phyloP scores from a whole-genome alignment of 2,329 filamentous ascomycete genomes.

The Hypoxylon sp. region DNA sequence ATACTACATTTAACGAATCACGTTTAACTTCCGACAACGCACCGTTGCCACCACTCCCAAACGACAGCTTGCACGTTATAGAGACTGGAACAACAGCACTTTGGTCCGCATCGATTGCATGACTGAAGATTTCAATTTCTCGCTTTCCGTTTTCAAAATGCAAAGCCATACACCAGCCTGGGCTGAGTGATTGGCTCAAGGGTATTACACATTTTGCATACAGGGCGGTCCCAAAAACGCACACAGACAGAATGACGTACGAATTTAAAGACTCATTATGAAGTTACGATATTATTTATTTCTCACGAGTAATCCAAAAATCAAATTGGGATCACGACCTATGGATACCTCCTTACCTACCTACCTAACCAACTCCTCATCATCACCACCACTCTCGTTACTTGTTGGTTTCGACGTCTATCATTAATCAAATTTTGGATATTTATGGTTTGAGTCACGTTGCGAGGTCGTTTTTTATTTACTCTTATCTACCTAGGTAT shows the following conservation, averaged over 20 bases:
- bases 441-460: no score
- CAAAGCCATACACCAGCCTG: no score
- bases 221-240: slow-evolving; percentile 17
- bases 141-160: slow-evolving; percentile 12
- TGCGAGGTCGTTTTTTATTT: no score
- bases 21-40: slow-evolving; percentile 24
- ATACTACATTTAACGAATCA: slow-evolving; percentile 19
- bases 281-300: slow-evolving; percentile 23
- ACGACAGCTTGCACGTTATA: slow-evolving; percentile 29
- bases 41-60: slow-evolving; percentile 16
- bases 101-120: slow-evolving; percentile 32
- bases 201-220: no score
- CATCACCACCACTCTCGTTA: slow-evolving; percentile 1
- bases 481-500: no score
- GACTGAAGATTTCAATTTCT: slow-evolving; percentile 6
- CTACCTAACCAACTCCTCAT: no score
- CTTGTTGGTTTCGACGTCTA: slow-evolving; percentile 18
- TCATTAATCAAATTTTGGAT: no score
- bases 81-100: slow-evolving; percentile 34
- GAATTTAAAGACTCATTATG: slow-evolving; percentile 25
- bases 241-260: slow-evolving; percentile 28
- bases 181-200: no score
- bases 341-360: not conserved
- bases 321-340: slow-evolving; percentile 7
- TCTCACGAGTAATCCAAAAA: slow-evolving; percentile 9